phyloP scores from a whole-genome alignment of 495 filamentous ascomycete species.

The Aspergillus saccharolyticus region DNA sequence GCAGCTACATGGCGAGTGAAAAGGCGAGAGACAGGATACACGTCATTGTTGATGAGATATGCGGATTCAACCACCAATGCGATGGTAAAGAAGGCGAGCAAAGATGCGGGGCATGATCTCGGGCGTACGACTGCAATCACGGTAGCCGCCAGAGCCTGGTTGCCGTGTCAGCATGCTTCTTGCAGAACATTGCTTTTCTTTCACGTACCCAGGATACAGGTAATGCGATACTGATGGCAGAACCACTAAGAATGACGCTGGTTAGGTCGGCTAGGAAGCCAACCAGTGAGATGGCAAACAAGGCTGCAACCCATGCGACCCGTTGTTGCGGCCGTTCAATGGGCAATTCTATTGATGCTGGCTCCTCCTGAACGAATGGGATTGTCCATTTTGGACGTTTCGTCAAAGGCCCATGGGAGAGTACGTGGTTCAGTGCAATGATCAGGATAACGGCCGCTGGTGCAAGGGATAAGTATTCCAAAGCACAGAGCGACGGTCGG shows the following conservation, averaged over 20 bases:
- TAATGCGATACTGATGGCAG: conserved; percentile 24
- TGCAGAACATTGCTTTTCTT: not conserved
- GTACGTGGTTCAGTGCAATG: conserved; percentile 33
- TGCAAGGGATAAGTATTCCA: conserved; percentile 42
- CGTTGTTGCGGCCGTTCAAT: conserved; percentile 21
- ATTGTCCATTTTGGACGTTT: conserved; percentile 47
- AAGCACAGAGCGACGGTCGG: conserved; percentile 42
- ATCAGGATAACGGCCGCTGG: conserved; percentile 40
- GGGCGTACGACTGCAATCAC: conserved; percentile 48
- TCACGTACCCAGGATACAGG: conserved; percentile 45
- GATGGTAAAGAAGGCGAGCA: conserved; percentile 30
- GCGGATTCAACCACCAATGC: conserved; percentile 39
- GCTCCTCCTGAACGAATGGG: conserved; percentile 43
- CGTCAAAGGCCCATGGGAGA: conserved; percentile 20
- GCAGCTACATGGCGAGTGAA: conserved; percentile 39
- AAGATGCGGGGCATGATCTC: conserved; percentile 32
- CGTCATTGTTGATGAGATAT: conserved; percentile 25
- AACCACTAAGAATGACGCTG: conserved; percentile 30
- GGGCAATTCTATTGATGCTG: conserved; percentile 27
- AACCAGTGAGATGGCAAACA: conserved; percentile 38
- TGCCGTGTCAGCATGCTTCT: conserved; percentile 1
- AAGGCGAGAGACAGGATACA: conserved; percentile 22
- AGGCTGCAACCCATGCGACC: conserved; percentile 28
- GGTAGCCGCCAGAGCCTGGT: conserved; percentile 38
- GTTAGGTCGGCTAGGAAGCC: conserved; percentile 38